Conservation (phyloP, 2,329 filamentous ascomycete genomes). For the Diaporthe vexans region DNA sequence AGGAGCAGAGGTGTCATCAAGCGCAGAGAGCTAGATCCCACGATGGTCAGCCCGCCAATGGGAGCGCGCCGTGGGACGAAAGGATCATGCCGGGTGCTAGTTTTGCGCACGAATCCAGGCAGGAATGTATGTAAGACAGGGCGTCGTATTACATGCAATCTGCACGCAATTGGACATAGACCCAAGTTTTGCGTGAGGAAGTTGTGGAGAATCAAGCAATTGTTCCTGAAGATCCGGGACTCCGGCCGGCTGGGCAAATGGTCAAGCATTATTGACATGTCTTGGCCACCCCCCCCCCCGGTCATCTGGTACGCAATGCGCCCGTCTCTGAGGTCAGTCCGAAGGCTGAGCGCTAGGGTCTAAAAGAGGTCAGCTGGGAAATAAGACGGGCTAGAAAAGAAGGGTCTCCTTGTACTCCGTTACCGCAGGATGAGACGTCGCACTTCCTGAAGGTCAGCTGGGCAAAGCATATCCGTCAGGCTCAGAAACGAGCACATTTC, state of each 20-base stretch:
- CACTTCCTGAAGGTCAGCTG: slow-evolving; percentile 5
- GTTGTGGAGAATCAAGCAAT: slow-evolving; percentile 3
- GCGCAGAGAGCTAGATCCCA: slow-evolving; percentile 30
- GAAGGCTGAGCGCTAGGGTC: not conserved
- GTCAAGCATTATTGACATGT: slow-evolving; percentile 8
- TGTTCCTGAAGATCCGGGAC: not conserved
- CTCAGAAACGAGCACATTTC: not conserved
- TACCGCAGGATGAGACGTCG: not conserved
- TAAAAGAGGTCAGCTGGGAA: not conserved
- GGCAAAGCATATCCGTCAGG: not conserved
- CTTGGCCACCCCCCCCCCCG: not conserved
- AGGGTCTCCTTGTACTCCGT: not conserved
- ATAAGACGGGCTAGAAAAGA: not conserved
- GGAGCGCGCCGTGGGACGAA: not conserved
- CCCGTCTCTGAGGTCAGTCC: not conserved
- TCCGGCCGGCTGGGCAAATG: slow-evolving; percentile 25
- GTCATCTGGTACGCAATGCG: not conserved
- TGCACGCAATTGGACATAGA: not conserved
- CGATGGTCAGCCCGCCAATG: slow-evolving; percentile 17
- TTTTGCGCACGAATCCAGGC: not conserved
- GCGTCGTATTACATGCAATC: not conserved
- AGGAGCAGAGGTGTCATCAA: slow-evolving; percentile 24
- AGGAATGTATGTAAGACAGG: not conserved
- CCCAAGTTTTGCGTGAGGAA: no score
- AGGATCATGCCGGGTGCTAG: slow-evolving; percentile 9